Evolutionary conservation across 345 rosid species (phyloP), one percentile per base, ranked within the genome.

Genomic region (Gynandropsis gynandra): DNA sequence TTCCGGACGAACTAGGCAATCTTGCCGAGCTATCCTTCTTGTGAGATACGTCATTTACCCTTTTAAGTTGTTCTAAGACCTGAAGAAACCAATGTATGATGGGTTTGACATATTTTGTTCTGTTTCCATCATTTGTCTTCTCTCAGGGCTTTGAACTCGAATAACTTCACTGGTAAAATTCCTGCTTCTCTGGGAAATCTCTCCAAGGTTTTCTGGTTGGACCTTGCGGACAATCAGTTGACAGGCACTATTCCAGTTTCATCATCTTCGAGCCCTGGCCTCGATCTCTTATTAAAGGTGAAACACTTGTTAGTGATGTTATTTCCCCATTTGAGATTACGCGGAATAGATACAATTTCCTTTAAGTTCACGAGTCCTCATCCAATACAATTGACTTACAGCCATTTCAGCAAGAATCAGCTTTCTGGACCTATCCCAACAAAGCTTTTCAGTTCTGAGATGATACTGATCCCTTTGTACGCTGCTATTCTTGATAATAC

Each of bases 221-320:
- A 92, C 71, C 72, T 92, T 11, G 87, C 96, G 47, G 95, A 82
- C 52, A 92, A 92, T 66, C 87, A 80, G 50, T 49, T 92, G 68
- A 72, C 85, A 16, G 98, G 96, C 66, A 16, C 76, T 3, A 59
- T 87, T 68, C 98, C 98, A 9, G 65, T 84, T 29, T 84, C 95
- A 31, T 74, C 80, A 16, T 43, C 33, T 34, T 61, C 56, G 0
- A 54, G 70, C 51, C 87, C 88, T 3, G 95, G 98, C 56, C 67
- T 92, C 67, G 93, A 87, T 72, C 80, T 55, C 41, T 89, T 92
- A 51, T 65, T 72, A 53, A 71, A 76, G 49, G 80, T 85, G 54
- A 84, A 82, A 64, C 98, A 92, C 78, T 87, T 92, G 98, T 92
- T 70, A 77, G 93, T 62, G 31, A n/a, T n/a, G n/a, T n/a, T 24